Evolutionary conservation across 306 rosid species (phyloP).

Genomic region (Abrus pulchellus): DNA sequence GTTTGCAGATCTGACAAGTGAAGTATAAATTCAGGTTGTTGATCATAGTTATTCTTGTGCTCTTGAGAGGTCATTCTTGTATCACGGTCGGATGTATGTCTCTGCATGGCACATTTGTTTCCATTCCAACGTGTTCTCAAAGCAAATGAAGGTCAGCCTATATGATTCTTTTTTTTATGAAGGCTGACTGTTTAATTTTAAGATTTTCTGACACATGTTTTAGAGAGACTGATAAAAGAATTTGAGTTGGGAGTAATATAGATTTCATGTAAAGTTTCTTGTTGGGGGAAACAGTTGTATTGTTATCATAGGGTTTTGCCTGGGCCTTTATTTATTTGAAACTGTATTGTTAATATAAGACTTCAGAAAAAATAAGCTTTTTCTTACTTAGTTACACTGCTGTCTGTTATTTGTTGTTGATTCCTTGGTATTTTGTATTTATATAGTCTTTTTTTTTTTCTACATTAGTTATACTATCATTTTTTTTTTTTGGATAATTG

Average conservation of each 20-base stretch:
- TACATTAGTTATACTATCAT: background rate
- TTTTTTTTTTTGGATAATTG: slow-evolving; percentile 37
- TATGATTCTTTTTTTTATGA: background rate
- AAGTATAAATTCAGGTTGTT: slow-evolving; percentile 72
- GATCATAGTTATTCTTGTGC: slow-evolving; percentile 98
- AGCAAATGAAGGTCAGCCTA: slow-evolving; percentile 93
- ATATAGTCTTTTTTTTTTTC: slow-evolving; percentile 11
- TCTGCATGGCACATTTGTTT: slow-evolving; percentile 97
- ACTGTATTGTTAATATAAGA: background rate
- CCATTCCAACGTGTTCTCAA: slow-evolving; percentile 95
- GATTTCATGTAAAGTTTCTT: slow-evolving; percentile 20
- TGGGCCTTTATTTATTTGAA: slow-evolving; percentile 27
- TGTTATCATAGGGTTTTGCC: slow-evolving; percentile 12
- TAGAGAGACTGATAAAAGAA: slow-evolving; percentile 2
- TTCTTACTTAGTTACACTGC: background rate
- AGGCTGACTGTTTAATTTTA: slow-evolving; percentile 25
- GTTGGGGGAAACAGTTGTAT: slow-evolving; percentile 8
- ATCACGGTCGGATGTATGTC: slow-evolving; percentile 98
- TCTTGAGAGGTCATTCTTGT: slow-evolving; percentile 98
- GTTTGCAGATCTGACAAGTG: slow-evolving; percentile 50
- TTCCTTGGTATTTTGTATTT: slow-evolving; percentile 35
- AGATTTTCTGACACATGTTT: slow-evolving; percentile 3
- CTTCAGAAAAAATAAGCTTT: background rate
- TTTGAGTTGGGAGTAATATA: slow-evolving; percentile 7
- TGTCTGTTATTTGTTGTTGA: slow-evolving; percentile 25